These are phyloP conservation scores for Melocanna baccifera DNA, from an alignment of 176 grass and related monocot species.

Conservation along the genomic window DNA sequence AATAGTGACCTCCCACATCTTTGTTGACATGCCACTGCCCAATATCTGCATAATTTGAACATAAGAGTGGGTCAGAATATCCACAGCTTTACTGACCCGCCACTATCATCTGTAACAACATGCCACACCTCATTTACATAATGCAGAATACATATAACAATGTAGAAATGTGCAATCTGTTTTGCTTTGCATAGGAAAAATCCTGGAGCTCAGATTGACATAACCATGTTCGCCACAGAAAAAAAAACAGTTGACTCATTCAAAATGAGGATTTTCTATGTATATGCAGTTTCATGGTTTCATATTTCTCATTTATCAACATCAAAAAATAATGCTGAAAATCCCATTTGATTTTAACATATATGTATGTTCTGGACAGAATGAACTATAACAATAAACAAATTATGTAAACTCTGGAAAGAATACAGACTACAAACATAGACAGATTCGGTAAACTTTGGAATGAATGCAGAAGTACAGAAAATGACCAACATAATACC, in stretches of 20 bases:
- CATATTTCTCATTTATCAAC: neutral
- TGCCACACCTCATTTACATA: neutral
- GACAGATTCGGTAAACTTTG: neutral
- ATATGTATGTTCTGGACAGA: neutral
- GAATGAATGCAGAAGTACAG: slow-evolving; percentile 3
- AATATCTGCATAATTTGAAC: slow-evolving; percentile 73
- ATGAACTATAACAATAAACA: neutral
- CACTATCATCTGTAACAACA: slow-evolving; percentile 12
- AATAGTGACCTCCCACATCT: slow-evolving; percentile 81
- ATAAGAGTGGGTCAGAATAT: slow-evolving; percentile 23
- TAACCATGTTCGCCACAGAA: neutral
- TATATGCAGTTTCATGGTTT: neutral
- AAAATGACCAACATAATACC: slow-evolving; percentile 38
- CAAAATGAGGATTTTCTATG: neutral
- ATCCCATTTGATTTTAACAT: neutral
- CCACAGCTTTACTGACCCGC: neutral
- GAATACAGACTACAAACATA: slow-evolving; percentile 14
- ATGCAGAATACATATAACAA: neutral
- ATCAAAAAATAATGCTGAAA: neutral
- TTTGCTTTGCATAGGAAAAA: neutral
- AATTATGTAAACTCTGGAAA: neutral
- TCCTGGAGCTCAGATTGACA: neutral
- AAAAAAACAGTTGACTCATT: neutral
- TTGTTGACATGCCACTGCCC: slow-evolving; percentile 82
- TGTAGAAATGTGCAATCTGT: neutral